Evolutionary conservation across 768 basidiomycete genomes (phyloP), one percentile per base, ranked within the genome.

Genomic region (Pholiota conissans): DNA sequence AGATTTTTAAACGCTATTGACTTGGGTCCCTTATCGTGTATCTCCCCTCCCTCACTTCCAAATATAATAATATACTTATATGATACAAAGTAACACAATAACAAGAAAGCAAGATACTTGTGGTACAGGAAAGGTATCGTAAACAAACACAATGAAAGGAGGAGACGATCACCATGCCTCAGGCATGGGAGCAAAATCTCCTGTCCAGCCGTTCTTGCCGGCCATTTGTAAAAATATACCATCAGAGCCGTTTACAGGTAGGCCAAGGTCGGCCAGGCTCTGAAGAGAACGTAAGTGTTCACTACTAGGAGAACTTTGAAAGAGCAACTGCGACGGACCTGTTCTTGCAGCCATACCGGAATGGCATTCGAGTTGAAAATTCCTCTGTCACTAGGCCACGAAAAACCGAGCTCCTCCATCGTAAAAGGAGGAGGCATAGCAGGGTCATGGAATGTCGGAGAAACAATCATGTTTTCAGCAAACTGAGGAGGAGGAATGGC

Each of bases 321-420:
- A 13, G 26, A 51, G 47, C 27, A 51, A 27, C 27, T 32, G 29
- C 20, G 39, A 77, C 86, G 58, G 49, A 91, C 92, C 77, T 91
- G 88, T 72, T 96, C 95, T 69, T 91, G 93, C 56, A 97, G 74
- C 95, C 95, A 97, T 3, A 86, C 65, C n/a, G 95, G 95, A 55
- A 97, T 89, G 46, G 87, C 84, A 39, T 84, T 83, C 9, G 91
- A 89, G 67, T 84, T 91, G 70, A 95, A 86, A 50, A 85, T 81
- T 14, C 83, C 82, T 47, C 81, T 74, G 56, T 84, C 82, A 49
- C 73, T 75, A 57, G 89, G 87, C 84, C 87, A 90, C 26, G 80
- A 79, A 62, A 92, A 86, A 0, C 91, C 92, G 24, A 94, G 81
- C 64, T 94, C 94, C 67, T 93, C 90, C 82, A 91, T 84, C 24